These are phyloP conservation scores for Monosporascus ibericus DNA, from an alignment of 2,329 filamentous ascomycete species.

Conservation along the genomic window DNA sequence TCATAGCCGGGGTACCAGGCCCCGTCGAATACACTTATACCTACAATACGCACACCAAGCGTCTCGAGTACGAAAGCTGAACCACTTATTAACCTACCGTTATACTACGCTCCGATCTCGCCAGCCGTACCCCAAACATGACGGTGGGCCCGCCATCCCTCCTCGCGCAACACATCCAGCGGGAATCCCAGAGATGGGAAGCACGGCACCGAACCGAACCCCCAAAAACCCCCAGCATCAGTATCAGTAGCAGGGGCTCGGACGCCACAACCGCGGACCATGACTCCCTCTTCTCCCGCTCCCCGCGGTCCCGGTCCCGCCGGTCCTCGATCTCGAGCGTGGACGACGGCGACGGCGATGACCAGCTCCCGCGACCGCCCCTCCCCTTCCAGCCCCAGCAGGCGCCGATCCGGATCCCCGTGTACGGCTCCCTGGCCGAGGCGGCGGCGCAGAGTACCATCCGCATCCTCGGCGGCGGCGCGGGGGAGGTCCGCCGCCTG, in stretches of 20 bases:
- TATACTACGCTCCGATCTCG: too few species aligned
- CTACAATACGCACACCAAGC: too few species aligned
- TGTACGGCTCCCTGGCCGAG: conserved; percentile 26
- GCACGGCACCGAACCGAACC: neutral
- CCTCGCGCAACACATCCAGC: neutral
- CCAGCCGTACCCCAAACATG: neutral
- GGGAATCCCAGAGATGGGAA: neutral
- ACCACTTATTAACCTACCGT: too few species aligned
- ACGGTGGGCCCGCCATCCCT: neutral
- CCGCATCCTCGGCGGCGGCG: conserved; percentile 11
- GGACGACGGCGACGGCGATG: conserved; percentile 15
- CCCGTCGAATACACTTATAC: too few species aligned
- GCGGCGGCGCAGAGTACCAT: conserved; percentile 22
- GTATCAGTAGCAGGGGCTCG: neutral
- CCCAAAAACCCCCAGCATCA: neutral
- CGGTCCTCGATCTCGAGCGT: conserved; percentile 15
- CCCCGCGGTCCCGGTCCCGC: neutral
- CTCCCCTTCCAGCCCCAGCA: conserved; percentile 10
- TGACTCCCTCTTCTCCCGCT: conserved; percentile 14
- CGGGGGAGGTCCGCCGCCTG: conserved; percentile 16
- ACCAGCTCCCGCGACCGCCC: conserved; percentile 4
- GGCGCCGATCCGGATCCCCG: conserved; percentile 19
- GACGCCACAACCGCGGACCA: conserved; percentile 1
- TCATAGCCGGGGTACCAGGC: too few species aligned
- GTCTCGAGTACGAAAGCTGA: too few species aligned